Evolutionary conservation across 495 filamentous ascomycete species (phyloP), one percentile per base, ranked within the genome.

Genomic region (Podospora pseudopauciseta): DNA sequence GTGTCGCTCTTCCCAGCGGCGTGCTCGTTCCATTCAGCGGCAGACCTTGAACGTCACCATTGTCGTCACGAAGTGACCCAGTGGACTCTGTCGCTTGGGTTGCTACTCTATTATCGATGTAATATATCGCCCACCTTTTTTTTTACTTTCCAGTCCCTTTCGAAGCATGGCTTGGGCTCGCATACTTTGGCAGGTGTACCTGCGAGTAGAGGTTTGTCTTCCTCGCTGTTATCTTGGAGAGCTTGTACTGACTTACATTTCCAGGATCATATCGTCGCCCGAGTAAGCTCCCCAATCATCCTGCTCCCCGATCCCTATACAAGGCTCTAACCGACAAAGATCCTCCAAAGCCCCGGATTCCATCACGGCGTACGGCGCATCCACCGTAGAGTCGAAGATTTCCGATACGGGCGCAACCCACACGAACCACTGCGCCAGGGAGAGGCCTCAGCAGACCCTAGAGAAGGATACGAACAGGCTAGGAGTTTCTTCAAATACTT

Each of bases 321-420:
- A 58, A 16, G 62, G n/a, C 44, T 54, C 44, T 44, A 44, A 55
- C 60, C 15, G 1, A 5, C 39, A 63, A 58, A 80, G 77, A 72
- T 82, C 63, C 75, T 82, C 34, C 76, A 72, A 34, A 77, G 73
- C 32, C 76, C 75, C 2, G 18, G 63, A 5, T 83, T 82, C 67
- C 81, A 81, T 55, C 76, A 73, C 59, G 77, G 77, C 32, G 81
- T 83, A 27, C 76, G 73, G 44, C 70, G 75, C 4, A 77, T 83
- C 34, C 80, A 83, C 34, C 72, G 73, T 11, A 73, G 70, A 6
- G 73, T 83, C 26, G 67, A 82, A 39, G 76, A 82, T 49, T 53
- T 72, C n/a, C 72, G 76, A 54, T 61, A 81, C 60, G 81, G 79
- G 7, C 78, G 80, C 5, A 70, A 81, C 63, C 80, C 80, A 11